A percentile compares a stretch with the other conserved stretches of the same genome.
phyloP scores from a whole-genome alignment of 2,329 filamentous ascomycete genomes.

The Fusarium miscanthi region DNA sequence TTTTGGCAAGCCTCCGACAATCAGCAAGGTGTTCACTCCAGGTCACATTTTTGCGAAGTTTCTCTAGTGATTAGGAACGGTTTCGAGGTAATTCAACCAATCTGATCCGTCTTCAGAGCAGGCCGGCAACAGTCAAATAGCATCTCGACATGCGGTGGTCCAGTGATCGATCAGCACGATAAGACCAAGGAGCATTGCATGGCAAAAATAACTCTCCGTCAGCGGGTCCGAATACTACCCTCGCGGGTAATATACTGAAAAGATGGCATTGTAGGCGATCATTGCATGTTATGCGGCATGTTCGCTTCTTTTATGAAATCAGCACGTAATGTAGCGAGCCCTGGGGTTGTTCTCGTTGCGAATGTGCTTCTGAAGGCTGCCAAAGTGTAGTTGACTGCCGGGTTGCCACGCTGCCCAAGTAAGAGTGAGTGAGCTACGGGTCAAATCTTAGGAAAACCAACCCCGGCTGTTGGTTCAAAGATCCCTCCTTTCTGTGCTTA shows the following conservation, averaged over 20 bases:
- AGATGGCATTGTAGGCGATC: slow-evolving; percentile 17
- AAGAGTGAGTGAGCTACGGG: slow-evolving; percentile 1
- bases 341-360: background rate
- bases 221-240: slow-evolving; percentile 24
- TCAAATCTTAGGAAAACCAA: slow-evolving; percentile 6
- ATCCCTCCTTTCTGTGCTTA: background rate
- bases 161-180: slow-evolving; percentile 8
- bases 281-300: slow-evolving; percentile 11
- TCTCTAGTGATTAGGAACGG: background rate
- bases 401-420: slow-evolving; percentile 12
- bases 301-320: slow-evolving; percentile 2
- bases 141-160: background rate
- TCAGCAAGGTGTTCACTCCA: background rate
- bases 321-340: slow-evolving; percentile 9
- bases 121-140: background rate
- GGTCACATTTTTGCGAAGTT: background rate
- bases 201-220: slow-evolving; percentile 15
- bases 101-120: background rate
- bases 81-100: background rate
- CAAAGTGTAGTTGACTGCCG: slow-evolving; percentile 6
- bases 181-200: slow-evolving; percentile 2
- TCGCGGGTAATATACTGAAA: slow-evolving; percentile 3
- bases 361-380: slow-evolving; percentile 2
- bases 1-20: background rate
- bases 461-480: slow-evolving; percentile 10